Evolutionary conservation across 2,329 filamentous ascomycete species (phyloP).

Genomic region (Diaporthe citri): DNA sequence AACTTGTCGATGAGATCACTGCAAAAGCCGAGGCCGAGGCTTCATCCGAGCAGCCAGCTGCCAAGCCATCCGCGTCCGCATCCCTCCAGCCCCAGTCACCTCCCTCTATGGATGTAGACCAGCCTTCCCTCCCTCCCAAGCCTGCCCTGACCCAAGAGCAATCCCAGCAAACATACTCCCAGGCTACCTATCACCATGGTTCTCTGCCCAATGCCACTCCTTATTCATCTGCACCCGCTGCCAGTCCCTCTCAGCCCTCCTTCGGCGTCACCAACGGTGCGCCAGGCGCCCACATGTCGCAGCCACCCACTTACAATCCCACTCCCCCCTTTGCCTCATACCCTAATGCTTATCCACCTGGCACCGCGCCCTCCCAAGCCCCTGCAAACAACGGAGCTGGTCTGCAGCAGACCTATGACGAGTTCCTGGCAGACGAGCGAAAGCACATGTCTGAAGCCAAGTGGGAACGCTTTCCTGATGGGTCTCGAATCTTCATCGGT

Average conservation of each 20-base stretch:
- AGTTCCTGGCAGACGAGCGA: slow-evolving; percentile 79
- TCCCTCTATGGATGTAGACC: slow-evolving; percentile 42
- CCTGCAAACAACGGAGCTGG: slow-evolving; percentile 33
- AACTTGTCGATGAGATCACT: slow-evolving; percentile 53
- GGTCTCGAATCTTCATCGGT: slow-evolving; percentile 86
- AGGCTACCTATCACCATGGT: slow-evolving; percentile 39
- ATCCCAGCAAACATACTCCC: slow-evolving; percentile 40
- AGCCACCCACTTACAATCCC: slow-evolving; percentile 34
- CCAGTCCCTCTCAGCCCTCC: slow-evolving; percentile 34
- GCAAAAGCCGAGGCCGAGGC: slow-evolving; percentile 45
- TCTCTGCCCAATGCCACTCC: slow-evolving; percentile 38
- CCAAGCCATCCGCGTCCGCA: slow-evolving; percentile 38
- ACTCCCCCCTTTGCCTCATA: slow-evolving; percentile 39
- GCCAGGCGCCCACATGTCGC: slow-evolving; percentile 33
- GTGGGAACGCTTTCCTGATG: slow-evolving; percentile 84
- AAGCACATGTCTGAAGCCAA: slow-evolving; percentile 82
- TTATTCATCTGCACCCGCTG: slow-evolving; percentile 35
- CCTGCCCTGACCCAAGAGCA: slow-evolving; percentile 46
- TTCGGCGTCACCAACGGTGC: slow-evolving; percentile 33
- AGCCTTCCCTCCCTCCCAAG: slow-evolving; percentile 48
- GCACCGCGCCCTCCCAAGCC: slow-evolving; percentile 34
- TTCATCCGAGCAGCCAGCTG: slow-evolving; percentile 39
- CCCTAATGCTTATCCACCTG: slow-evolving; percentile 39
- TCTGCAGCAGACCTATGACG: slow-evolving; percentile 76
- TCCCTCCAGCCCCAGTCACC: slow-evolving; percentile 34